Base-by-base conservation (phyloP, 352 stramenopile species). In the Thraustochytrium striatum region DNA sequence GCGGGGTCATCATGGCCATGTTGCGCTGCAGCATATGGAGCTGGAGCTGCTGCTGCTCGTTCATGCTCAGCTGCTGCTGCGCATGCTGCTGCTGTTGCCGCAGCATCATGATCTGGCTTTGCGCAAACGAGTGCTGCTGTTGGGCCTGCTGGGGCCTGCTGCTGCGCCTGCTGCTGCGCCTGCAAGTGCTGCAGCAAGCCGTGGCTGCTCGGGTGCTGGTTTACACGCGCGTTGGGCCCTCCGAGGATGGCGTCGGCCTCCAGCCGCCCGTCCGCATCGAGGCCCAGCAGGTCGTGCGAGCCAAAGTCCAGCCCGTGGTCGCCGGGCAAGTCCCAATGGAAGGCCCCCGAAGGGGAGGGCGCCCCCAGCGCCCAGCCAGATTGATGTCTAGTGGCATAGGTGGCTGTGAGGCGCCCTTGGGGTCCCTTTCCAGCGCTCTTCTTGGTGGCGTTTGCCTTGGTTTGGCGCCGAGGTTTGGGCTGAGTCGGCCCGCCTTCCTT, bases 71-170 rank as follows among this genome's bases (percentile, higher is more conserved):
- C 38, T 69, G 58, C 53, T 61, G 53, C 53, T 65, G 57, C 57
- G 25, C 25, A 36, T 61, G 57, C 57, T 65, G 57, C 33, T 70
- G 59, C 38, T 70, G 59, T 3, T 70, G 59, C 59, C 53, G 59
- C 59, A 70, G 50, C 1, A 70, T 36, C n/a, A n/a, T n/a, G n/a
- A n/a, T n/a, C 53, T 61, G 53, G 53, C 28, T 9, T 21, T 61
- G 53, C 32, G 11, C 9, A 61, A 13, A 21, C 9, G 11, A 21
- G 53, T 61, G n/a, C 0, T 0, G n/a, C 16, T 61, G 32, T 11
- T 61, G 53, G n/a, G n/a, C 9, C 32, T 61, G 53, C n/a, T 7
- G 53, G 53, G n/a, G 7, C 53, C 11, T 61, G n/a, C 28, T 9
- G 28, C 28, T 7, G 28, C 28, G 53, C 53, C 11, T 61, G n/a